Evolutionary conservation across 331 rosid species (phyloP).

Genomic region (Spiraea crenata): DNA sequence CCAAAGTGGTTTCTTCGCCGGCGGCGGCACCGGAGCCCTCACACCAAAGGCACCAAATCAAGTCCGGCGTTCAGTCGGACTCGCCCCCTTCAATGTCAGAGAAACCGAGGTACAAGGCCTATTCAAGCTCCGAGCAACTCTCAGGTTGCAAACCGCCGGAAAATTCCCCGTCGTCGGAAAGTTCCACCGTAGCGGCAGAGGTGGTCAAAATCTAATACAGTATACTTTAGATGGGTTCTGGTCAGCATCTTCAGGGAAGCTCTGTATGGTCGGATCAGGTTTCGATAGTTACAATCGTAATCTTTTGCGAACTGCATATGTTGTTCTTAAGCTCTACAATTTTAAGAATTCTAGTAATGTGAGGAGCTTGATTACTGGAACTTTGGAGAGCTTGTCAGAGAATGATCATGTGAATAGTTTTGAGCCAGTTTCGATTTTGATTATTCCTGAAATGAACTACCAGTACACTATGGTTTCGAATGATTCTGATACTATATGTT

Average conservation of each 20-base stretch:
- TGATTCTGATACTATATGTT: constrained; percentile 4
- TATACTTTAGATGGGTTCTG: constrained; percentile 53
- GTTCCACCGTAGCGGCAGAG: not conserved
- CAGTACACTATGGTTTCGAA: constrained; percentile 34
- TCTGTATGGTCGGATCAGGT: constrained; percentile 56
- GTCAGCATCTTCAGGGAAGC: constrained; percentile 52
- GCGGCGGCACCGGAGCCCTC: constrained; percentile 15
- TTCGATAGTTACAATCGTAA: constrained; percentile 29
- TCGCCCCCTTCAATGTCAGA: not conserved
- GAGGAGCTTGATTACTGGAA: constrained; percentile 47
- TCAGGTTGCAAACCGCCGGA: constrained; percentile 9
- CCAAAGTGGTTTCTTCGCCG: constrained; percentile 33
- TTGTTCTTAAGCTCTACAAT: constrained; percentile 47
- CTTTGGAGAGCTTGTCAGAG: constrained; percentile 45
- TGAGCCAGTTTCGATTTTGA: constrained; percentile 40
- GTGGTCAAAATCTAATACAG: not conserved
- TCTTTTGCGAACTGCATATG: not conserved
- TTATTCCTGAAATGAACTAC: constrained; percentile 45
- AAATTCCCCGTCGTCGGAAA: constrained; percentile 9
- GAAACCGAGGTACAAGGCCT: constrained; percentile 27
- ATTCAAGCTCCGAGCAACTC: constrained; percentile 32
- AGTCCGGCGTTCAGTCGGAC: not conserved
- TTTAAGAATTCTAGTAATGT: constrained; percentile 33
- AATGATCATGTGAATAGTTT: constrained; percentile 23
- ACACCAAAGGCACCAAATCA: not conserved